Evolutionary conservation across 306 rosid species (phyloP).

Genomic region (Trifolium pratense): DNA sequence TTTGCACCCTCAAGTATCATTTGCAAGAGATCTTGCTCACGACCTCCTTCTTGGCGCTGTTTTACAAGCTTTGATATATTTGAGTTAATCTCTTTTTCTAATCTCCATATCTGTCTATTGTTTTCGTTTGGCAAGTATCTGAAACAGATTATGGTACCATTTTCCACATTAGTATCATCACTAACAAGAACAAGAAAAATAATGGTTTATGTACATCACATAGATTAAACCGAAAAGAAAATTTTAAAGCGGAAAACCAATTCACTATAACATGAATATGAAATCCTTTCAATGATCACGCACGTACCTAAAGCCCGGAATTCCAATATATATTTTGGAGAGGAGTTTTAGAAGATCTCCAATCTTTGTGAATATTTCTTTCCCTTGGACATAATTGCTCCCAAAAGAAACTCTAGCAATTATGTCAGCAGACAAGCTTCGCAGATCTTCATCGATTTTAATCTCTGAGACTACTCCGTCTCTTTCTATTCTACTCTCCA

Average conservation of each 20-base stretch:
- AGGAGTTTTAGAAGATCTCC: constrained; percentile 59
- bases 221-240: neutral
- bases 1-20: constrained; percentile 67
- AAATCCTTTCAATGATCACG: neutral
- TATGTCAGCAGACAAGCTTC: constrained; percentile 69
- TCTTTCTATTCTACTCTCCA: constrained; percentile 59
- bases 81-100: constrained; percentile 62
- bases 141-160: neutral
- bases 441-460: constrained; percentile 56
- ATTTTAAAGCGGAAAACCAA: neutral
- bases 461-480: constrained; percentile 58
- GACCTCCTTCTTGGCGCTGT: constrained; percentile 41
- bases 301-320: constrained; percentile 70
- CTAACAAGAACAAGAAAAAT: constrained; percentile 6
- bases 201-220: neutral
- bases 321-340: constrained; percentile 47
- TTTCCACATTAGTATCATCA: constrained; percentile 13
- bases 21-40: constrained; percentile 67
- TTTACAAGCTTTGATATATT: constrained; percentile 51
- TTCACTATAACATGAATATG: neutral
- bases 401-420: constrained; percentile 74
- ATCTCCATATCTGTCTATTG: constrained; percentile 63
- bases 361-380: constrained; percentile 66
- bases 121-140: constrained; percentile 56
- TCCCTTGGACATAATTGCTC: constrained; percentile 64